Evolutionary conservation across 83 land plant species (phyloP).

Genomic region (Diphasiastrum complanatum): DNA sequence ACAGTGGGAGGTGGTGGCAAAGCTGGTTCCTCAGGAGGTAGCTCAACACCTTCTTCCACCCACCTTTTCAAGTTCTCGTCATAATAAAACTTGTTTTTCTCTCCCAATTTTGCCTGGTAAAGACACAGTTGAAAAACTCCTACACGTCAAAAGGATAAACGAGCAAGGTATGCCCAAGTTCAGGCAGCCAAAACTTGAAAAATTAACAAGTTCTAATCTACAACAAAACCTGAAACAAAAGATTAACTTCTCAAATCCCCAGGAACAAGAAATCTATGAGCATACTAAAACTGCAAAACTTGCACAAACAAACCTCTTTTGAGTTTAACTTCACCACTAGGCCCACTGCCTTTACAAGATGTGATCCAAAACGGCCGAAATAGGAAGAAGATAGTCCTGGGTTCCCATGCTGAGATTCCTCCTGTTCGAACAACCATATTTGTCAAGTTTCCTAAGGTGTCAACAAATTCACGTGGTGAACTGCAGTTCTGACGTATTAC

Average conservation of each 20-base stretch:
- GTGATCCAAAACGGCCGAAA: slow-evolving; percentile 65
- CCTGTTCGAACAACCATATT: too few species aligned
- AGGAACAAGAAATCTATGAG: slow-evolving; percentile 2
- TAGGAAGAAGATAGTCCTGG: too few species aligned
- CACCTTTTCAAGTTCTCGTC: slow-evolving; percentile 93
- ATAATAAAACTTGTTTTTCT: slow-evolving; percentile 78
- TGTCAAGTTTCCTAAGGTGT: too few species aligned
- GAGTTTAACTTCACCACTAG: slow-evolving; percentile 40
- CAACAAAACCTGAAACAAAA: too few species aligned
- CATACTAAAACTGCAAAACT: slow-evolving; percentile 2
- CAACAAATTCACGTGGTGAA: too few species aligned
- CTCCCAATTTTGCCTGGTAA: slow-evolving; percentile 95
- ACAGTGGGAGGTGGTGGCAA: slow-evolving; percentile 80
- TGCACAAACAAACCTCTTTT: not conserved
- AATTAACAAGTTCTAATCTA: too few species aligned
- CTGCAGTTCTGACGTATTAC: too few species aligned
- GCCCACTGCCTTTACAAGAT: slow-evolving; percentile 61
- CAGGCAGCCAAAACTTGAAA: not conserved
- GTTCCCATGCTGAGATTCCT: too few species aligned
- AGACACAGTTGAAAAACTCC: not conserved
- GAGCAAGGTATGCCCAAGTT: not conserved
- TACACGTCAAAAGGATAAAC: not conserved
- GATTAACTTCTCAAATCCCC: slow-evolving; percentile 9
- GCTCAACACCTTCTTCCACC: slow-evolving; percentile 93
- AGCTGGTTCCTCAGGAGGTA: slow-evolving; percentile 54